Percentiles rank a stretch among this genome's conserved stretches.
Conservation (phyloP, 164 flowering plant species). For the Aristolochia contorta region DNA sequence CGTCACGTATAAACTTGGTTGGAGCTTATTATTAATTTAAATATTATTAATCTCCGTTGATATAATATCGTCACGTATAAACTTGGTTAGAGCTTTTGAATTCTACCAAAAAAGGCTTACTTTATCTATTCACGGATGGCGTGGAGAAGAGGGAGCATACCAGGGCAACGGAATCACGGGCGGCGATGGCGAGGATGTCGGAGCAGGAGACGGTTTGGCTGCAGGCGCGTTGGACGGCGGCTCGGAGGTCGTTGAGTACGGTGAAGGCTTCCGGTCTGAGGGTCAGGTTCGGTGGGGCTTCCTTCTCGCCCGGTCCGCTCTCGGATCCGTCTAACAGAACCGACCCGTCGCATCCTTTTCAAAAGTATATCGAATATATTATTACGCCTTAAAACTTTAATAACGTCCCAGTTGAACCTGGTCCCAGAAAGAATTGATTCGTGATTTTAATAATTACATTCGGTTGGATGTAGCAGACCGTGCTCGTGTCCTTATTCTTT, state of each 20-base stretch:
- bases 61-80: no score
- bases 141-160: conserved; percentile 15
- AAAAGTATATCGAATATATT: no score
- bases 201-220: conserved; percentile 33
- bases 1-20: no score
- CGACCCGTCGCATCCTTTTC: conserved; percentile 47
- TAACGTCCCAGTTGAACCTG: no score
- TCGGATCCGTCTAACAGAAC: conserved; percentile 47
- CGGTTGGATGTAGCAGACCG: background rate
- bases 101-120: no score
- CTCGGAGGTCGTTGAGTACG: conserved; percentile 23
- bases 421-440: no score
- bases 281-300: conserved; percentile 33
- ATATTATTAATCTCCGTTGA: no score
- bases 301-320: conserved; percentile 38
- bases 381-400: no score
- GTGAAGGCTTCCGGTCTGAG: conserved; percentile 30
- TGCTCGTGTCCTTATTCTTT: background rate
- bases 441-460: no score
- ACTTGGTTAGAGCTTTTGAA: no score
- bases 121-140: no score
- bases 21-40: no score
- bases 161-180: conserved; percentile 45
- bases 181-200: conserved; percentile 42
- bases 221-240: conserved; percentile 5